A percentile compares a stretch with the other conserved stretches of the same genome.
These are phyloP conservation scores for Schizonepeta tenuifolia DNA, from an alignment of 257 asterid species.

Conservation along the genomic window DNA sequence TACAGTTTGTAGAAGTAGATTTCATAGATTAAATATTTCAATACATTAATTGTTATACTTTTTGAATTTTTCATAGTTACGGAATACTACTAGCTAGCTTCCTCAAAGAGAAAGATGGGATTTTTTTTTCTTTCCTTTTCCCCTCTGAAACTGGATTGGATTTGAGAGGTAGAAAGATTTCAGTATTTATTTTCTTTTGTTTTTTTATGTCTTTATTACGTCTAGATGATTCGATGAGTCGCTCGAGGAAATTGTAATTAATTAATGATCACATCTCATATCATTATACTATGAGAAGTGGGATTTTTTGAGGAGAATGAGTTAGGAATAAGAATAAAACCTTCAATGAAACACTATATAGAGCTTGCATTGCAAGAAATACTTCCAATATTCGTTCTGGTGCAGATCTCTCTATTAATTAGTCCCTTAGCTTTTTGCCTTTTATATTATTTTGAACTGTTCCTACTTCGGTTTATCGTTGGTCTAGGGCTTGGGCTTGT, in stretches of 20 bases:
- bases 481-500: background rate
- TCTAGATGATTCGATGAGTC: background rate
- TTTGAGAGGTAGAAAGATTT: slow-evolving; percentile 16
- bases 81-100: slow-evolving; percentile 10
- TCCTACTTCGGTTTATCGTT: no score
- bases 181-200: background rate
- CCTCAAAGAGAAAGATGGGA: background rate
- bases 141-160: background rate
- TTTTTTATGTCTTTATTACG: no score
- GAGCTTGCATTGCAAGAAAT: background rate
- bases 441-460: background rate
- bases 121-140: background rate
- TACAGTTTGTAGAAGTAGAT: slow-evolving; percentile 1
- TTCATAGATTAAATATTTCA: slow-evolving; percentile 23
- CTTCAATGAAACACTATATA: background rate
- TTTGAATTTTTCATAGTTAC: background rate
- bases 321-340: background rate
- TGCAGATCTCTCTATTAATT: background rate
- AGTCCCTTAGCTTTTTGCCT: background rate
- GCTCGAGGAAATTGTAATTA: background rate
- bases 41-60: background rate
- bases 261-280: slow-evolving; percentile 21
- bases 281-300: slow-evolving; percentile 2
- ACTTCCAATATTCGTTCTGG: background rate
- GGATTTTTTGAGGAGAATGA: background rate